Percentiles rank a stretch among this genome's conserved stretches.
Conservation (phyloP, 2,329 filamentous ascomycete genomes). For the Botrytis tulipae region DNA sequence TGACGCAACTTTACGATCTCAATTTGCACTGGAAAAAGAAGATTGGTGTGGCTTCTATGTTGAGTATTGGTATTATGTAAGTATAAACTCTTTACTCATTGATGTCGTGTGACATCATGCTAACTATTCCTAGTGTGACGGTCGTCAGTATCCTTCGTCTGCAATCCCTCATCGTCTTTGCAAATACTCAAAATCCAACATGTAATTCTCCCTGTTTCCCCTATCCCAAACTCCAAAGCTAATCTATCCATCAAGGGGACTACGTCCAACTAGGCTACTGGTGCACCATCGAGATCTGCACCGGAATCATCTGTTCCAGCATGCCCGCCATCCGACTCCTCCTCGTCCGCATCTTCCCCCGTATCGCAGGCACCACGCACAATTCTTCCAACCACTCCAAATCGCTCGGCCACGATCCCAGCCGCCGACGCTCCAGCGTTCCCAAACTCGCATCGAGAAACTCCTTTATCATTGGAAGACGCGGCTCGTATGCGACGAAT, state of each 20-base stretch:
- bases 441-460: neutral
- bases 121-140: neutral
- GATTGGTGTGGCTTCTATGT: constrained; percentile 49
- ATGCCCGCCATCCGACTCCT: constrained; percentile 25
- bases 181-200: constrained; percentile 18
- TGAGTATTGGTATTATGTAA: constrained; percentile 47
- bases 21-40: constrained; percentile 49
- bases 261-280: constrained; percentile 28
- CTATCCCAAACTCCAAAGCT: neutral
- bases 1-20: constrained; percentile 46
- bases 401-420: neutral
- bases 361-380: neutral
- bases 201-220: neutral
- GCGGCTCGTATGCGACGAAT: neutral
- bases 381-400: neutral
- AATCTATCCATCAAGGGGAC: constrained; percentile 17
- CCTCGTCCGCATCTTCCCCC: neutral
- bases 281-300: constrained; percentile 30
- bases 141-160: constrained; percentile 12
- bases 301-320: constrained; percentile 30
- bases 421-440: neutral
- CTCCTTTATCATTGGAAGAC: neutral
- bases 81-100: neutral
- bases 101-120: neutral
- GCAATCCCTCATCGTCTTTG: constrained; percentile 1